Evolutionary conservation across 73 alveolate species (phyloP), one percentile per base, ranked within the genome.

Genomic region (Symbiodinium pilosum): DNA sequence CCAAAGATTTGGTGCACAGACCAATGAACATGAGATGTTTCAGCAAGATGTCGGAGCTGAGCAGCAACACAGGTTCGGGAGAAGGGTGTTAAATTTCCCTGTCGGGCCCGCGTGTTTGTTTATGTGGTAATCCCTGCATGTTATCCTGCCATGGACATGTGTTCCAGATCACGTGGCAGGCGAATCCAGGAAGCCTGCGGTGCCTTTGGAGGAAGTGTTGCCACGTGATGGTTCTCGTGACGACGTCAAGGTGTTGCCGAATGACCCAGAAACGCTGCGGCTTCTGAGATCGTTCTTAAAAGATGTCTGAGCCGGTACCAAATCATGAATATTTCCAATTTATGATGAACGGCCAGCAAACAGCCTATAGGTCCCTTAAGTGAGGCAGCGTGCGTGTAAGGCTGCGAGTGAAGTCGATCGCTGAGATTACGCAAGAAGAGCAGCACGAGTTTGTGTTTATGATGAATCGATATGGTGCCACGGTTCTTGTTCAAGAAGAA

Each of bases 141-240:
- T n/a, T n/a, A n/a, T n/a, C n/a, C n/a, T n/a, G n/a, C n/a, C n/a
- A n/a, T n/a, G n/a, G n/a, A n/a, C n/a, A n/a, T n/a, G n/a, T n/a
- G n/a, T n/a, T n/a, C n/a, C n/a, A n/a, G n/a, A n/a, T 5, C 30
- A 30, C 71, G 2, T 54, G 71, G 32, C 77, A 64, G 77, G 77
- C 28, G 77, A 64, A 64, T 20, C 77, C 36, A 64, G 77, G 36
- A 64, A 64, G 32, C 77, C 77, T 24, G 77, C 95, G 21, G 95
- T 88, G n/a, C 86, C 95, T 36, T 30, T 88, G 51, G 75, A 88
- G 26, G 47, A 47, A 9, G 95, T 88, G 51, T 42, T 88, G 75
- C 95, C 95, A 2, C 95, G 95, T 4, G 95, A 88, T n/a, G 95
- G 95, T 30, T 88, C 95, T 14, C 87, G 95, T 3, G 95, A 88